Conservation (phyloP, 23 red algal species). For the Pyropia yezoensis region DNA sequence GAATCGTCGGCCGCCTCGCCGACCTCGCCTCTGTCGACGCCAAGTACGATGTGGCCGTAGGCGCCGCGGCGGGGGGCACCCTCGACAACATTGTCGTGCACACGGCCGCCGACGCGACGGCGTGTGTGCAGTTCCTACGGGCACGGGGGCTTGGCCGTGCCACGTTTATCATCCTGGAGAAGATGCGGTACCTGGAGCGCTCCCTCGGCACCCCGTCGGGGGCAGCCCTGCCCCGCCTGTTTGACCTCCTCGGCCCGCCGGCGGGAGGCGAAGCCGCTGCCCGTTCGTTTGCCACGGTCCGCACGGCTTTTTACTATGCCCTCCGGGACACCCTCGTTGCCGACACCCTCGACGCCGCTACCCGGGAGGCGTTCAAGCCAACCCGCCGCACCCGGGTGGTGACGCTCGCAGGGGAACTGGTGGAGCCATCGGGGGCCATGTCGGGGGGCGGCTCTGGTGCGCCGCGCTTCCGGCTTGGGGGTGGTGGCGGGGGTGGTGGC, state of each 20-base stretch:
- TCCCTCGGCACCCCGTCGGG: neutral
- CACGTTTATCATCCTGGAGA: slow-evolving; percentile 95
- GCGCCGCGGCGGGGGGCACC: slow-evolving; percentile 56
- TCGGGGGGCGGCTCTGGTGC: slow-evolving; percentile 73
- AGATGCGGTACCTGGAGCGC: slow-evolving; percentile 61
- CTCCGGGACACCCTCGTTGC: slow-evolving; percentile 88
- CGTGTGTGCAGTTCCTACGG: slow-evolving; percentile 77
- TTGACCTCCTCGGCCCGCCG: slow-evolving; percentile 51
- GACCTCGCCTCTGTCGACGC: slow-evolving; percentile 61
- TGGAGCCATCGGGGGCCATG: slow-evolving; percentile 93
- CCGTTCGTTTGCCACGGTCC: slow-evolving; percentile 1
- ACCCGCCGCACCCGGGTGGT: slow-evolving; percentile 80
- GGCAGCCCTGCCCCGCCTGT: slow-evolving; percentile 38
- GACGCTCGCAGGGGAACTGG: slow-evolving; percentile 76
- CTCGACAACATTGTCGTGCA: slow-evolving; percentile 85
- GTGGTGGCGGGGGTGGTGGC: slow-evolving; percentile 18
- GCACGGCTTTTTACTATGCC: slow-evolving; percentile 75
- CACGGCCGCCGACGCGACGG: slow-evolving; percentile 67
- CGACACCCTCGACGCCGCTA: slow-evolving; percentile 63
- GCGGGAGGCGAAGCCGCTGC: neutral
- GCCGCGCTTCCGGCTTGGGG: slow-evolving; percentile 28
- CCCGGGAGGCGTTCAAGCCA: slow-evolving; percentile 83
- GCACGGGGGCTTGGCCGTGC: slow-evolving; percentile 62
- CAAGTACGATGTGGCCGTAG: slow-evolving; percentile 44
- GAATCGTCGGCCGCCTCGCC: slow-evolving; percentile 68